Conservation (phyloP, 73 alveolate genomes). For the Paramecium sonneborni region DNA sequence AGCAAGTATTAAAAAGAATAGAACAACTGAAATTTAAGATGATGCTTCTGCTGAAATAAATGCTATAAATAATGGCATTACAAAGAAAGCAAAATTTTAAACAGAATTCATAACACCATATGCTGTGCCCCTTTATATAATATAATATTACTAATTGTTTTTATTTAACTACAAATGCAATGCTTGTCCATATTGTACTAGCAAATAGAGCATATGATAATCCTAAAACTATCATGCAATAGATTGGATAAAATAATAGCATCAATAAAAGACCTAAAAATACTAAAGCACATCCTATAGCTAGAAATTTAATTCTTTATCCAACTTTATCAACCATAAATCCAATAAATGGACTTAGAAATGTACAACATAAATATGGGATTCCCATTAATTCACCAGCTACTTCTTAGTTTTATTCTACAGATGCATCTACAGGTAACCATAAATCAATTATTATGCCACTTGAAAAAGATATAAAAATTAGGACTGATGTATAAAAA, state of each 20-base stretch:
- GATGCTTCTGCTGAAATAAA: conserved; percentile 61
- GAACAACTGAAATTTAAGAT: conserved; percentile 50
- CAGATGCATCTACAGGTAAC: conserved; percentile 47
- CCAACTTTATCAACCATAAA: conserved; percentile 58
- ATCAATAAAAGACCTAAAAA: conserved; percentile 10
- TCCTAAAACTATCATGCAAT: conserved; percentile 46
- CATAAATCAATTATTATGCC: conserved; percentile 54
- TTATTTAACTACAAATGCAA: conserved; percentile 56
- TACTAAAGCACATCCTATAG: conserved; percentile 20
- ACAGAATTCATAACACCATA: conserved; percentile 64
- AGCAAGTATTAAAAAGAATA: conserved; percentile 52
- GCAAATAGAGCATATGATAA: conserved; percentile 63
- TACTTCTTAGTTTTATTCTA: conserved; percentile 55
- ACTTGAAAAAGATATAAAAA: conserved; percentile 62
- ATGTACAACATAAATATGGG: conserved; percentile 56
- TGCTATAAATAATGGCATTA: conserved; percentile 65
- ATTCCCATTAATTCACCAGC: conserved; percentile 69
- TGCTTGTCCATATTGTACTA: conserved; percentile 60
- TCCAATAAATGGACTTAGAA: conserved; percentile 57
- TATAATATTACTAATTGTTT: conserved; percentile 16
- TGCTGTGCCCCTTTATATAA: conserved; percentile 63
- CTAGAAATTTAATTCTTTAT: conserved; percentile 40
- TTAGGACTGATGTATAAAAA: conserved; percentile 53
- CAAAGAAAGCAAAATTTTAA: conserved; percentile 53
- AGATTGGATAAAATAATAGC: conserved; percentile 50